Base-by-base conservation (phyloP, 805 yeast species). In the Yarrowia keelungensis region DNA sequence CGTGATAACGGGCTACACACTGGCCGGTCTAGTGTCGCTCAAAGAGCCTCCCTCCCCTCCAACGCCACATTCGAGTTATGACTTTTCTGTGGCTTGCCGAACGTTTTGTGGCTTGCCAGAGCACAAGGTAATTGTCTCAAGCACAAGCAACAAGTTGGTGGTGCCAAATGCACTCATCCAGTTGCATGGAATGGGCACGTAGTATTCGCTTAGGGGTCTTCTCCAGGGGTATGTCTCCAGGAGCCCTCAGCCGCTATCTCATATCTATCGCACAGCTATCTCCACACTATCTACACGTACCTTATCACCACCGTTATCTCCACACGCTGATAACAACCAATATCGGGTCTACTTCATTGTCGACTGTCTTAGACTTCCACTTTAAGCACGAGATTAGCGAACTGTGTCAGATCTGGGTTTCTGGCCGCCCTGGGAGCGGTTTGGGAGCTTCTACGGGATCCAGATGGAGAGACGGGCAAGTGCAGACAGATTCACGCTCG, bases 81-180 rank as follows among this genome's bases (percentile, higher is more conserved):
- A 50, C 41, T 32, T 46, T 49, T 49, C 53, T 51, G 58, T 51
- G 58, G 58, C 58, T 51, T 51, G 58, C 58, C 19, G 58, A 51
- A 51, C 42, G 58, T 51, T 51, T 36, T 38, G 58, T 51, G 58
- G 58, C 58, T 51, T 51, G 58, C 22, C 54, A 15, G 15, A 32
- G 4, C n/a, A 38, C 58, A 51, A 36, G 32, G 43, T 5, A 51
- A 19, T 50, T 50, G 56, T 50, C 41, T 50, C 41, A 36, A 36
- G 56, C 16, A 16, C 41, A 50, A 49, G 54, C 54, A 49, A 49
- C 54, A 22, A 26, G n/a, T 0, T 7, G 35, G 35, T 46, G n/a
- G 50, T 26, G 38, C 38, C 53, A 47, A 19, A 47, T 47, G 53
- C 38, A 26, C 35, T 22, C 36, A 1, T 3, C n/a, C 32, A 8